Evolutionary conservation across 2,329 filamentous ascomycete genomes (phyloP), one percentile per base, ranked within the genome.

Genomic region (Trichophyton equinum): DNA sequence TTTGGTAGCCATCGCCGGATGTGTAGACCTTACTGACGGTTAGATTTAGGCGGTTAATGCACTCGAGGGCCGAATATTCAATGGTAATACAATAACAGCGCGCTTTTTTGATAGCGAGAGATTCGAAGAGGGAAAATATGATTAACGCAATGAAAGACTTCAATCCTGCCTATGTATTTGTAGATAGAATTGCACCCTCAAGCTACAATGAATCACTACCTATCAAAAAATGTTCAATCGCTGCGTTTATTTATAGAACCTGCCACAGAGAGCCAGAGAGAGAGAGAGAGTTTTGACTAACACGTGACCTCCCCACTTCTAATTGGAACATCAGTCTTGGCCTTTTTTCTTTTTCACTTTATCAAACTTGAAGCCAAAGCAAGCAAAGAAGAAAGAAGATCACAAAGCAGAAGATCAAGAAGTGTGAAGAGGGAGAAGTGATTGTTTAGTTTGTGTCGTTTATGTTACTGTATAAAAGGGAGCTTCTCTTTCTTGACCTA

Each of bases 61-160:
- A 9, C 82, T 96, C 46, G 85, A 96, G 68, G 91, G 91, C 15
- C 85, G 91, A 59, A 82, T 90, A 15, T 97, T 97, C 73, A 91
- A 91, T 65, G 91, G 89, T 3, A 95, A 95, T 71, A 79, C 81
- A 9, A 95, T 97, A 61, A 77, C 79, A n/a, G 89, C 91, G 0
- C 82, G 81, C 58, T 97, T 91, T 71, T 97, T 88, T 72, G 84
- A 95, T 68, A 79, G 79, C 4, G 89, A 92, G 51, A 88, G 83
- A 68, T 99, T 97, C 70, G 90, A 95, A 65, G 75, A 79, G 59
- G 87, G 87, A 0, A 72, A 83, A 20, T 83, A 80, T 72, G 67
- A 60, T 71, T 60, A 68, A 9, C 3, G 33, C 33, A 38, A 38
- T 38, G 33, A 33, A 38, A 13, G 11, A 38, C 33, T 38, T 13